Percentiles rank a stretch among this genome's conserved stretches.
phyloP scores from a whole-genome alignment of 768 basidiomycete species.

The Sarcodon sp. region DNA sequence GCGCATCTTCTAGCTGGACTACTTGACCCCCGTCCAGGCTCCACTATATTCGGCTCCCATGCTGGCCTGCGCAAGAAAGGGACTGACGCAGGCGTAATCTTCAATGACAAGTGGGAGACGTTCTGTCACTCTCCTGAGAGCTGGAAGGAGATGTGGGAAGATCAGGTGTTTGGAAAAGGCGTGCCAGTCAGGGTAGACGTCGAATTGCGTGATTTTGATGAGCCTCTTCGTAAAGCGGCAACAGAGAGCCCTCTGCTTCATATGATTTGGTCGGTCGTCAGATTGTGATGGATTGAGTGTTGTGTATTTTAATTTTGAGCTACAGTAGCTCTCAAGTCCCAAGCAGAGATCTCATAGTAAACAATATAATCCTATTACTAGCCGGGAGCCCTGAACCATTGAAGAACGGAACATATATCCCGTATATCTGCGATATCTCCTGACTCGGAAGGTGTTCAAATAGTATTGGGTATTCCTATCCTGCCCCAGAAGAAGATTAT shows the following conservation, averaged over 20 bases:
- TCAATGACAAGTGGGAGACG: constrained; percentile 1
- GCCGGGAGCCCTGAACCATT: no score
- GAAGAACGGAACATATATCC: no score
- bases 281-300: no score
- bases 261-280: no score
- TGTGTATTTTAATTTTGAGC: no score
- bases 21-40: constrained; percentile 29
- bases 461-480: no score
- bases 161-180: constrained; percentile 20
- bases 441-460: no score
- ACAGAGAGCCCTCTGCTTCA: no score
- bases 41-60: constrained; percentile 33
- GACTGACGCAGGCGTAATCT: background rate
- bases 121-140: constrained; percentile 22
- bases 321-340: background rate
- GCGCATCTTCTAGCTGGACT: constrained; percentile 29
- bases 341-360: no score
- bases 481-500: no score
- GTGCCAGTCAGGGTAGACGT: constrained; percentile 15
- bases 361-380: no score
- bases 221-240: background rate
- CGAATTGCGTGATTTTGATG: constrained; percentile 2
- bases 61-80: constrained; percentile 20
- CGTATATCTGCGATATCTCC: no score
- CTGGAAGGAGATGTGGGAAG: constrained; percentile 26